Conservation (phyloP, 2,329 filamentous ascomycete species). For the Trichophyton equinum region DNA sequence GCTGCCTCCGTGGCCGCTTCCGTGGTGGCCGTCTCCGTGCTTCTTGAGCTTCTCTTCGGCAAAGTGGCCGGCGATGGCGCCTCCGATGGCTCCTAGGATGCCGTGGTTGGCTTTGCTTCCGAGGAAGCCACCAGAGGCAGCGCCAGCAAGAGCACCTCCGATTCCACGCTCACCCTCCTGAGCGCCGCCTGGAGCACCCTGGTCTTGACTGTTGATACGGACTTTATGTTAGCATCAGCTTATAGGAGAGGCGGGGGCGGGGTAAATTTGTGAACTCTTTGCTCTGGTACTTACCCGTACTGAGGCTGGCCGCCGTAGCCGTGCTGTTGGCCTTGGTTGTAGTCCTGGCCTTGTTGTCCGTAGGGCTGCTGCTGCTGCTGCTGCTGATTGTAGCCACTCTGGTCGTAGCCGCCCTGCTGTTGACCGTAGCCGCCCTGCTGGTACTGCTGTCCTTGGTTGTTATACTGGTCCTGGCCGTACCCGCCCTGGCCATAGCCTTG, state of each 20-base stretch:
- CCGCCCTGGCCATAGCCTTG: conserved; percentile 11
- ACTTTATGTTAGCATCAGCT: neutral
- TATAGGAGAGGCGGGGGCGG: neutral
- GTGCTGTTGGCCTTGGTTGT: conserved; percentile 8
- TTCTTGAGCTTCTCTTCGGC: conserved; percentile 36
- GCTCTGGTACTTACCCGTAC: conserved; percentile 6
- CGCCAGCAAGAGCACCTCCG: conserved; percentile 36
- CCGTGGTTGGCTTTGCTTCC: conserved; percentile 39
- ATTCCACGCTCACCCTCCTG: conserved; percentile 37
- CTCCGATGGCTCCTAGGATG: conserved; percentile 36
- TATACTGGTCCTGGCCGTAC: conserved; percentile 19
- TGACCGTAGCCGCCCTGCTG: conserved; percentile 16
- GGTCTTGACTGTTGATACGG: conserved; percentile 9
- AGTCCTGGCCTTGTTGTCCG: conserved; percentile 12
- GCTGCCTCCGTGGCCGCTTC: conserved; percentile 15
- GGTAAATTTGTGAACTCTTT: neutral
- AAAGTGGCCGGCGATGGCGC: conserved; percentile 36
- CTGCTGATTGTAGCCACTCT: conserved; percentile 17
- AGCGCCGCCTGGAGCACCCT: conserved; percentile 25
- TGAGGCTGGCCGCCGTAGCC: conserved; percentile 6
- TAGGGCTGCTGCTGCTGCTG: conserved; percentile 10
- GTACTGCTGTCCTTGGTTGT: conserved; percentile 18
- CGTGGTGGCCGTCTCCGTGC: conserved; percentile 21
- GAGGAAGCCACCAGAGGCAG: conserved; percentile 34
- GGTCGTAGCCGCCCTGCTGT: conserved; percentile 15